Base-by-base conservation (phyloP, 345 rosid species). In the Populus euphratica region DNA sequence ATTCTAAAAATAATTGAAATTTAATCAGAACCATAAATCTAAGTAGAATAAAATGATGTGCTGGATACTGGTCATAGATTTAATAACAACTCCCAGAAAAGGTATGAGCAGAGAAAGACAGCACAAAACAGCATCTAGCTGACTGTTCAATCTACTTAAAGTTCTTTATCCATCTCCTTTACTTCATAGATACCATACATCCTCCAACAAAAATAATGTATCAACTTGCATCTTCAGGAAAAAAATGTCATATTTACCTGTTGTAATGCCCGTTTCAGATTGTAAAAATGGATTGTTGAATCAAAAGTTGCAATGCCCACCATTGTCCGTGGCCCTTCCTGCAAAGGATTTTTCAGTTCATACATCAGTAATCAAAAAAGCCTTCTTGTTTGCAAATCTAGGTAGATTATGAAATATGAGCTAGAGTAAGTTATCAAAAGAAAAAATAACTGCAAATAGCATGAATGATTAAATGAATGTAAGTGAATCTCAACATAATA, bases 251-350 rank as follows among this genome's bases (percentile, higher is more conserved):
- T 68, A 18, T 68, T 18, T 68, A 38, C 94, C 94, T 91, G 91
- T 75, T 91, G 91, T 71, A 96, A 77, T 67, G 98, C 97, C n/a
- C 97, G 93, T 84, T 96, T 96, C 84, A 96, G 84, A 84, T 91
- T 94, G 81, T 96, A 96, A 79, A 96, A 96, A 82, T 96, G 97
- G 76, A 96, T 90, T 61, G 99, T 88, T 21, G 95, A 90, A 86
- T 96, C 99, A 86, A 91, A 94, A 69, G 99, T 96, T 64, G 98
- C 99, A 81, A 96, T 86, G 83, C 99, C 99, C 52, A 94, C 98
- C 90, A 91, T 87, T 65, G 99, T 96, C 84, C 93, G 90, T 38
- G 91, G 95, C 78, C 98, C 98, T 90, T 96, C 99, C 99, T 96
- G 93, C 77, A 87, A 85, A 49, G 75, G 78, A 31, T 31, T 20